Percentiles rank a stretch among this genome's conserved stretches.
phyloP scores from a whole-genome alignment of 2,329 filamentous ascomycete genomes.

The Stagonosporopsis cucurbitacearum region DNA sequence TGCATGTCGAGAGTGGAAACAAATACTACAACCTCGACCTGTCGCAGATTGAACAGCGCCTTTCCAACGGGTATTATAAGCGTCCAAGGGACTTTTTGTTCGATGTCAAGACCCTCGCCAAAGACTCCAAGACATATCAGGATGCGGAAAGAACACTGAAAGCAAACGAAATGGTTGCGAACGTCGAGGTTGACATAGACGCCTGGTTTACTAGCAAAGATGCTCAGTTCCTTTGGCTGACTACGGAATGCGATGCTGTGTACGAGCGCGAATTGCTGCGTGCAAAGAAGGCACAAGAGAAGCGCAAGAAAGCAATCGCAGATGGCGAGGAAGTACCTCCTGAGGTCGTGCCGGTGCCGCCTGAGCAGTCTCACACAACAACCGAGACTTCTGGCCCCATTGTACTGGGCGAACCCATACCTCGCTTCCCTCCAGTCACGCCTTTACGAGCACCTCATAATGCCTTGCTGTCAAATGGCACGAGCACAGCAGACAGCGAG shows the following conservation, averaged over 20 bases:
- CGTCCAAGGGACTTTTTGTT: constrained; percentile 86
- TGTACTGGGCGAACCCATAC: constrained; percentile 68
- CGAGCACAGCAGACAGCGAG: constrained; percentile 45
- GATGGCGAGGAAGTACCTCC: constrained; percentile 51
- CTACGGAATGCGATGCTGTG: constrained; percentile 77
- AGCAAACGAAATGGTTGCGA: constrained; percentile 88
- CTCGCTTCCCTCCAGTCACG: constrained; percentile 56
- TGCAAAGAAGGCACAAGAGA: constrained; percentile 69
- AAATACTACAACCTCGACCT: constrained; percentile 96
- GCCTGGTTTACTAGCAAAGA: constrained; percentile 73
- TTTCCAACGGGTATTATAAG: constrained; percentile 96
- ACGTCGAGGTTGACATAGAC: constrained; percentile 91
- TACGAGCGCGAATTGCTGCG: constrained; percentile 70
- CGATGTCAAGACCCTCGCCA: constrained; percentile 83
- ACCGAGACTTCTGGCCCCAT: constrained; percentile 55
- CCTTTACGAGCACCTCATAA: constrained; percentile 47
- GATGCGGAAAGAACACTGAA: constrained; percentile 84
- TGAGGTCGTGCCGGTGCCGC: constrained; percentile 50
- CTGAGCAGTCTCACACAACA: constrained; percentile 52
- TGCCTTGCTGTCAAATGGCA: constrained; percentile 67
- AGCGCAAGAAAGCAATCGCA: constrained; percentile 47
- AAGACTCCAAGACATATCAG: constrained; percentile 82
- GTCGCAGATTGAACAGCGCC: constrained; percentile 89
- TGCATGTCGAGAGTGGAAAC: constrained; percentile 77
- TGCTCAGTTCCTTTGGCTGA: constrained; percentile 16